phyloP scores from a whole-genome alignment of 2,329 filamentous ascomycete species.

The Phyllosticta citrichinensis region DNA sequence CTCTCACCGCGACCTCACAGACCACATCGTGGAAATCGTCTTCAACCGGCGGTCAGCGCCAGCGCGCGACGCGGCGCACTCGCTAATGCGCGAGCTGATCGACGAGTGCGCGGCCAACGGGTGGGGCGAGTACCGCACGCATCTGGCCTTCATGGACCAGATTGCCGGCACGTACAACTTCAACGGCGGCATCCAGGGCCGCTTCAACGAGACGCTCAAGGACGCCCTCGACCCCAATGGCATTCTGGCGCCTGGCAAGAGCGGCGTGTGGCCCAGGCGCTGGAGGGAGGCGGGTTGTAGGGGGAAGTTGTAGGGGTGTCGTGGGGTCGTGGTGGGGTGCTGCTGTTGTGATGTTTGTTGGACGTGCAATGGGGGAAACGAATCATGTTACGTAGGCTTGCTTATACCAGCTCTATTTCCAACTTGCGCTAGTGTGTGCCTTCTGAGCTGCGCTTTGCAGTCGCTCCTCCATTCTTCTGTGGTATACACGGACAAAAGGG shows the following conservation, averaged over 20 bases:
- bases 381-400: too few relatives aligned
- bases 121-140: constrained; percentile 39
- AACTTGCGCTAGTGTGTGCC: too few relatives aligned
- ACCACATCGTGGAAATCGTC: constrained; percentile 27
- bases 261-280: constrained; percentile 16
- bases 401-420: too few relatives aligned
- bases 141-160: constrained; percentile 39
- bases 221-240: constrained; percentile 35
- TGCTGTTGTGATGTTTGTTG: too few relatives aligned
- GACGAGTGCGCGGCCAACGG: constrained; percentile 31
- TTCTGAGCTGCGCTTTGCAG: too few relatives aligned
- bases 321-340: too few relatives aligned
- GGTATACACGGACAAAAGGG: too few relatives aligned
- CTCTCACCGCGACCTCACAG: too few relatives aligned
- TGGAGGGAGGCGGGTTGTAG: not conserved
- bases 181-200: constrained; percentile 33
- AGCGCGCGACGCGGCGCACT: constrained; percentile 17
- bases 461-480: too few relatives aligned
- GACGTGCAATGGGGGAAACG: too few relatives aligned
- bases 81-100: constrained; percentile 22
- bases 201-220: constrained; percentile 37
- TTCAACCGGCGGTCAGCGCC: constrained; percentile 19
- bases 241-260: constrained; percentile 19
- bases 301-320: not conserved
- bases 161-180: constrained; percentile 39